A percentile compares a stretch with the other conserved stretches of the same genome.
Conservation (phyloP, 2,329 filamentous ascomycete genomes). For the Xylariales sp. region DNA sequence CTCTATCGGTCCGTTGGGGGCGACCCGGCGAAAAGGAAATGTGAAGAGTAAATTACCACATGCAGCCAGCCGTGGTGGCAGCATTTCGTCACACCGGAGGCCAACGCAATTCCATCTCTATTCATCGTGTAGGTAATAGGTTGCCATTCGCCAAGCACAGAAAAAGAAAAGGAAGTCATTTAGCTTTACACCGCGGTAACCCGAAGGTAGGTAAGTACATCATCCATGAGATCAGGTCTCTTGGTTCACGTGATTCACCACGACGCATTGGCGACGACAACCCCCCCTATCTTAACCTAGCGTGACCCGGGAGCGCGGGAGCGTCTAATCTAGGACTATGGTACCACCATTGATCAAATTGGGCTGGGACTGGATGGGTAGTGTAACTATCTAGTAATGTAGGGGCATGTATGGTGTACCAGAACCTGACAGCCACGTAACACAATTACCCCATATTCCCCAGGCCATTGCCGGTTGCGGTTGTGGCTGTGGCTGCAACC, state of each 20-base stretch:
- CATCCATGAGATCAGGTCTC: neutral
- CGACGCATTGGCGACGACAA: neutral
- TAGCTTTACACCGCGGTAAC: neutral
- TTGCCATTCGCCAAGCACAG: neutral
- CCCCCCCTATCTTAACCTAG: neutral
- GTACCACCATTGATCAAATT: neutral
- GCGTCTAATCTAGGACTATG: neutral
- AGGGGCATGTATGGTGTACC: neutral
- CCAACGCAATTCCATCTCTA: neutral
- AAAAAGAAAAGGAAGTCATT: neutral
- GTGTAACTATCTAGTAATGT: no score
- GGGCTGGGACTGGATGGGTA: neutral
- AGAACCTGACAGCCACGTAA: slow-evolving; percentile 1
- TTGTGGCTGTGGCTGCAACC: neutral
- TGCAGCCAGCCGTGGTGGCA: neutral
- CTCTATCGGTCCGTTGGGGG: neutral
- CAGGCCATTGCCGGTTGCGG: neutral
- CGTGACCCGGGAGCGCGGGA: neutral
- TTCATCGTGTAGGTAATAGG: neutral
- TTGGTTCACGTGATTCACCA: slow-evolving; percentile 7
- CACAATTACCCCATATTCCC: slow-evolving; percentile 22
- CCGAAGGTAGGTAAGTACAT: neutral
- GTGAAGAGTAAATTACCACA: neutral
- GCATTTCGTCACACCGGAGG: neutral
- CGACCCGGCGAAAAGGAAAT: neutral